Conservation (phyloP, 352 stramenopile genomes). For the Stramenopiles sp. region DNA sequence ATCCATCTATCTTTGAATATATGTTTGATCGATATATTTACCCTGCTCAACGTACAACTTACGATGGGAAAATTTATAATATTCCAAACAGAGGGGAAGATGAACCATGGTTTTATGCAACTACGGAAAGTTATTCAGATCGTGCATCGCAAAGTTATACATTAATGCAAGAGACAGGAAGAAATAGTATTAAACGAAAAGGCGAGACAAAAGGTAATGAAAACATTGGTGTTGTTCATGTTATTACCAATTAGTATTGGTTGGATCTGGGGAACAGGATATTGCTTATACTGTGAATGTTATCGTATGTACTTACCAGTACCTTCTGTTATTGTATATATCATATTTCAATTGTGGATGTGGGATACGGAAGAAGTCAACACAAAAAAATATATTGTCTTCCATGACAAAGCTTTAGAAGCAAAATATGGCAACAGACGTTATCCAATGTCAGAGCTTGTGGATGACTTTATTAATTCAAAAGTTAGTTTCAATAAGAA, state of each 20-base stretch:
- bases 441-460: conserved; percentile 15
- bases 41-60: background rate
- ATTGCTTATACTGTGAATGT: background rate
- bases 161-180: background rate
- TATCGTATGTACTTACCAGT: background rate
- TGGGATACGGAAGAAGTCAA: background rate
- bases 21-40: background rate
- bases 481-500: conserved; percentile 16
- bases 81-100: background rate
- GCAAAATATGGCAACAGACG: conserved; percentile 14
- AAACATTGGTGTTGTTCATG: background rate
- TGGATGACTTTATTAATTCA: conserved; percentile 13
- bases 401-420: conserved; percentile 11
- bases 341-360: background rate
- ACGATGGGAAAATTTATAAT: background rate
- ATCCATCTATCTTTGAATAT: background rate
- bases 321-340: background rate
- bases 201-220: background rate
- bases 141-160: background rate
- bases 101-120: background rate
- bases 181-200: background rate
- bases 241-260: background rate
- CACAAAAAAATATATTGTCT: conserved; percentile 17
- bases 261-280: background rate
- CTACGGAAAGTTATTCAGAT: background rate